Evolutionary conservation across 352 stramenopile genomes (phyloP), one percentile per base, ranked within the genome.

Genomic region (Globisporangium mamillatum): DNA sequence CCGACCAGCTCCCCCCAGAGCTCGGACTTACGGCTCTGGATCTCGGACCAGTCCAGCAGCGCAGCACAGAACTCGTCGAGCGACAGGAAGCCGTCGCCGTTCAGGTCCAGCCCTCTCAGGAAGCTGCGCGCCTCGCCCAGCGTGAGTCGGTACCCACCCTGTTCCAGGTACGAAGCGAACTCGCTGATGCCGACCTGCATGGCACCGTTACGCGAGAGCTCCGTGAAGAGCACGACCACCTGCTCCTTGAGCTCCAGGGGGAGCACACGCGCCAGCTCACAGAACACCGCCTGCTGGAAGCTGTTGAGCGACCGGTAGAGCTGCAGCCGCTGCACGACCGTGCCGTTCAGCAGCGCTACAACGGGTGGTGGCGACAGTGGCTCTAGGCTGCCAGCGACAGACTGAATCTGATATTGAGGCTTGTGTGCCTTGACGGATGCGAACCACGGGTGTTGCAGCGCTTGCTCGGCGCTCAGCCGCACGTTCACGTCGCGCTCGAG

Each of bases 261-360:
- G 34, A 94, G 56, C 2, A 77, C 58, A 3, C 71, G 72, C 50
- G 79, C 77, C 20, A 94, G 77, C 60, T 92, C 79, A 52, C 74
- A 78, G 36, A 94, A 76, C 54, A 88, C 82, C 14, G 79, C 78
- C 52, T 87, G 82, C 56, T 94, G 86, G 53, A 94, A 76, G 38
- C 78, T 79, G 54, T 88, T 91, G 41, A 91, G 81, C 29, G 82
- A 82, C 22, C 86, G 84, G 64, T 94, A 90, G 18, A 92, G 72
- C 52, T 94, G 86, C 25, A 94, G 68, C 4, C 82, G 79, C 66
- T 94, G 86, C 29, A 94, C 81, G 8, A 94, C 70, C 54, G 86
- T 91, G 36, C 86, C 86, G 25, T 85, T 71, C 2, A 94, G 71
- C 48, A 69, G 71, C 41, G 72, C 60, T 27, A 72, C 67, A 1